Percentiles rank a stretch among this genome's conserved stretches.
Conservation (phyloP, 441 rosid genomes). For the Dalechampia spathulata region DNA sequence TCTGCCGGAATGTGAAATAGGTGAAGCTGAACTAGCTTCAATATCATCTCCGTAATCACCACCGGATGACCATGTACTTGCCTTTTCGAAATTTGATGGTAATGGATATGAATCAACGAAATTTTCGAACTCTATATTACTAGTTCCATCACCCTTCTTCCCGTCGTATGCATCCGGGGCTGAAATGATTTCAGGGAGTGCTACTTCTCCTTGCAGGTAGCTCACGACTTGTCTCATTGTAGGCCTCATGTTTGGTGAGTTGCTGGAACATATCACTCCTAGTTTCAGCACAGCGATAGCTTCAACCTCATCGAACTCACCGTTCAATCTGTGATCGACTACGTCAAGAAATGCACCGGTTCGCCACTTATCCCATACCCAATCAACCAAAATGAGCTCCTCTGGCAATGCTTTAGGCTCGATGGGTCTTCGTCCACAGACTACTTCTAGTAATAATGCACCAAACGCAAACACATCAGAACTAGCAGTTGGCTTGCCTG, state of each 20-base stretch:
- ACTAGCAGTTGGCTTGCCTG: constrained; percentile 67
- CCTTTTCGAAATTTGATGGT: constrained; percentile 36
- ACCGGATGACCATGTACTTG: constrained; percentile 28
- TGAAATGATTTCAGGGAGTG: constrained; percentile 39
- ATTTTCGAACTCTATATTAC: constrained; percentile 30
- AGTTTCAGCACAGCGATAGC: constrained; percentile 52
- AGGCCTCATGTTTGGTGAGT: constrained; percentile 50
- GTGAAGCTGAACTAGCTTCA: constrained; percentile 33
- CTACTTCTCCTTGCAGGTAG: constrained; percentile 61
- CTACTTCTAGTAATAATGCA: constrained; percentile 61
- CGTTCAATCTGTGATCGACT: constrained; percentile 58
- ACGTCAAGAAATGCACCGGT: constrained; percentile 49
- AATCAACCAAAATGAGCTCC: constrained; percentile 75
- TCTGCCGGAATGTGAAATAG: constrained; percentile 20
- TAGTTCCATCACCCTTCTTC: constrained; percentile 23
- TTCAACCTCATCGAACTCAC: constrained; percentile 51
- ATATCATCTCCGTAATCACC: constrained; percentile 33
- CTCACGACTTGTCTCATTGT: constrained; percentile 68
- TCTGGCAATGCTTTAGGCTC: constrained; percentile 68
- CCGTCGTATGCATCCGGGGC: constrained; percentile 37
- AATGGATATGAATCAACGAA: constrained; percentile 42
- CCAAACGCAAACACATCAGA: constrained; percentile 85
- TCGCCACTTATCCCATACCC: constrained; percentile 78
- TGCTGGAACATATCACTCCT: constrained; percentile 69
- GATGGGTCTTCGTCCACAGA: constrained; percentile 74